phyloP scores from a whole-genome alignment of 192 early-diverging fungal genomes.

The Backusella luteola region DNA sequence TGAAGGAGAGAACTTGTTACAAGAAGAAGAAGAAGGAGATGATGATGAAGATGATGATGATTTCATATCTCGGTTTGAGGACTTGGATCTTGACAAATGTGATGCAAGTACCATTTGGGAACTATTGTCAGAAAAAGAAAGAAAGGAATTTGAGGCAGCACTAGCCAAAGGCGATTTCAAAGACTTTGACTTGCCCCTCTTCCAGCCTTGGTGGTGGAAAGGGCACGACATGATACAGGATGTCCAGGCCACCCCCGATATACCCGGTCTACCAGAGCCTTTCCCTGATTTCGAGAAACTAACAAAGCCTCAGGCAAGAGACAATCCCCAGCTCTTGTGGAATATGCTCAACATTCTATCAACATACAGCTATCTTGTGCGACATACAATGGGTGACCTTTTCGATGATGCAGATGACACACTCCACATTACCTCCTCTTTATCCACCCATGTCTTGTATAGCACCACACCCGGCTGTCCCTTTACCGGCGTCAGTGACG shows the following conservation, averaged over 20 bases:
- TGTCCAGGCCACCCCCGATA: neutral
- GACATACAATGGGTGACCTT: conserved; percentile 15
- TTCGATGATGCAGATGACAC: conserved; percentile 12
- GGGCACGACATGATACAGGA: neutral
- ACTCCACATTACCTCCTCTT: neutral
- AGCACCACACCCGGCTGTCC: conserved; percentile 2
- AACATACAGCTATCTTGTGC: conserved; percentile 24
- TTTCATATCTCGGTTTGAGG: conserved; percentile 42
- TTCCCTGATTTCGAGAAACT: conserved; percentile 12
- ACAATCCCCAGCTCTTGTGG: neutral
- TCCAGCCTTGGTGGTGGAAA: conserved; percentile 14
- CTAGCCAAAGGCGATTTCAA: neutral
- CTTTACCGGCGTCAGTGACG: neutral
- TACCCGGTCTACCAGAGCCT: neutral
- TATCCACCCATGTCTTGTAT: conserved; percentile 17
- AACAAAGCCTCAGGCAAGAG: neutral
- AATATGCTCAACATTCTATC: conserved; percentile 13
- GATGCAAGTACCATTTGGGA: conserved; percentile 47
- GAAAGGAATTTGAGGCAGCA: conserved; percentile 45
- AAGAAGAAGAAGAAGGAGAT: conserved; percentile 30
- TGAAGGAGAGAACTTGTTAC: conserved; percentile 25
- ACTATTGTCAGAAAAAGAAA: conserved; percentile 45
- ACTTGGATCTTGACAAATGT: conserved; percentile 45
- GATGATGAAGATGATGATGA: conserved; percentile 38
- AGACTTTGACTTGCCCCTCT: neutral